A percentile compares a stretch with the other conserved stretches of the same genome.
phyloP scores from a whole-genome alignment of 1,139 yeast genomes.

The Candida labiduridarum region DNA sequence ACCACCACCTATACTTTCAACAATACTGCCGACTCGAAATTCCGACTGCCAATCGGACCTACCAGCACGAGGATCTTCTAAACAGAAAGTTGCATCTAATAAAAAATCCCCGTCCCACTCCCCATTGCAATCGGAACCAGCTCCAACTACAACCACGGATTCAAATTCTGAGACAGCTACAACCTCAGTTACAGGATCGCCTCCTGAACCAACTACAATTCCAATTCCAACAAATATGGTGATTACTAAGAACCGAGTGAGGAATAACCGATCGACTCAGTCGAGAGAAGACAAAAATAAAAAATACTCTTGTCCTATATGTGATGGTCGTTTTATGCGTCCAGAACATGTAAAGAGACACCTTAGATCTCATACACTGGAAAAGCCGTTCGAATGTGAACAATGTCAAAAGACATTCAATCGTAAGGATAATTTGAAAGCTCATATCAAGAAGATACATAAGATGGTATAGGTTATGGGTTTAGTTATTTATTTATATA shows the following conservation, averaged over 20 bases:
- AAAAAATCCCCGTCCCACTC: background rate
- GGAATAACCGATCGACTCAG: slow-evolving; percentile 16
- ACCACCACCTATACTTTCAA: slow-evolving; percentile 9
- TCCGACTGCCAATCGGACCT: background rate
- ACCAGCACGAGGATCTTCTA: background rate
- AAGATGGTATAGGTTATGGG: slow-evolving; percentile 11
- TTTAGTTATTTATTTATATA: background rate
- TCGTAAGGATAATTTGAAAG: slow-evolving; percentile 66
- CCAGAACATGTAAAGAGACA: slow-evolving; percentile 94
- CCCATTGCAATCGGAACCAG: slow-evolving; percentile 1
- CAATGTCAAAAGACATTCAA: slow-evolving; percentile 81
- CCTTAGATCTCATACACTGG: slow-evolving; percentile 83
- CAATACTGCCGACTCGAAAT: background rate
- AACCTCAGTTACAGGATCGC: slow-evolving; percentile 2
- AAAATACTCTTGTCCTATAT: slow-evolving; percentile 75
- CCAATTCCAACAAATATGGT: slow-evolving; percentile 17
- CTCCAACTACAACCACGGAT: background rate
- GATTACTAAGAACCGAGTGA: slow-evolving; percentile 16
- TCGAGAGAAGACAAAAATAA: slow-evolving; percentile 53
- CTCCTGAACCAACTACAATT: slow-evolving; percentile 10
- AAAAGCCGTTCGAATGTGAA: slow-evolving; percentile 81
- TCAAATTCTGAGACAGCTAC: slow-evolving; percentile 6
- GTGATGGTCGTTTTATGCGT: slow-evolving; percentile 76
- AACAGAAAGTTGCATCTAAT: background rate
- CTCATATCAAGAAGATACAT: slow-evolving; percentile 69